Conservation (phyloP, 139 green algal species). For the Bryopsis sp. region DNA sequence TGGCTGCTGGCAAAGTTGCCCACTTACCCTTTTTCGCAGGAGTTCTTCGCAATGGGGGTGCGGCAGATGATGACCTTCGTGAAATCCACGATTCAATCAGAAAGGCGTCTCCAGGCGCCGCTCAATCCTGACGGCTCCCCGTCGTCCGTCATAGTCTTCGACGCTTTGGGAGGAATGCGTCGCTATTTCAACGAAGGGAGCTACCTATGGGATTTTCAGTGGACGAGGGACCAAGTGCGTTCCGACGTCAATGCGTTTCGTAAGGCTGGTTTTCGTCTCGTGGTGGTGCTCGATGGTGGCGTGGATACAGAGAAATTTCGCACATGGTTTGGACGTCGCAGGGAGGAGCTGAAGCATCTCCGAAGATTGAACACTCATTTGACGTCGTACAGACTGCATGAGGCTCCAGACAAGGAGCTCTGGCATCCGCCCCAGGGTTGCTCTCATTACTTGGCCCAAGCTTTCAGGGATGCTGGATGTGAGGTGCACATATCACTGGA, state of each 20-base stretch:
- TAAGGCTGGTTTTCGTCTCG: neutral
- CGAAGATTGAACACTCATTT: neutral
- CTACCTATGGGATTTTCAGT: constrained; percentile 3
- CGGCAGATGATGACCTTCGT: too few relatives aligned
- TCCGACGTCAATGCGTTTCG: constrained; percentile 1
- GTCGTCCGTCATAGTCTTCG: too few relatives aligned
- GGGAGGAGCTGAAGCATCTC: constrained; percentile 8
- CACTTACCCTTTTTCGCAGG: too few relatives aligned
- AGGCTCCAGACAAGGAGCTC: neutral
- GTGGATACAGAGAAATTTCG: neutral
- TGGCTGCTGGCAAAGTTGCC: too few relatives aligned
- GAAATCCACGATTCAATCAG: too few relatives aligned
- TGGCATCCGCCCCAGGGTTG: neutral
- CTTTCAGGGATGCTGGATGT: constrained; percentile 8
- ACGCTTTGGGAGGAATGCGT: neutral
- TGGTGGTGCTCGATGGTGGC: constrained; percentile 9
- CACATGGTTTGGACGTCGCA: constrained; percentile 6
- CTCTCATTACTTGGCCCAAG: constrained; percentile 9
- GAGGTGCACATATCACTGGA: constrained; percentile 4
- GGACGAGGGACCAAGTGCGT: neutral
- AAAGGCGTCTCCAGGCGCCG: too few relatives aligned
- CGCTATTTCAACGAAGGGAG: neutral
- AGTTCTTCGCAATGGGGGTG: too few relatives aligned
- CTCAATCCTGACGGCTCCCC: too few relatives aligned
- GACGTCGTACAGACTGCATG: too few relatives aligned